Percentiles rank a stretch among this genome's conserved stretches.
These are phyloP conservation scores for Pisolithus marmoratus DNA, from an alignment of 768 basidiomycete species.

Conservation along the genomic window DNA sequence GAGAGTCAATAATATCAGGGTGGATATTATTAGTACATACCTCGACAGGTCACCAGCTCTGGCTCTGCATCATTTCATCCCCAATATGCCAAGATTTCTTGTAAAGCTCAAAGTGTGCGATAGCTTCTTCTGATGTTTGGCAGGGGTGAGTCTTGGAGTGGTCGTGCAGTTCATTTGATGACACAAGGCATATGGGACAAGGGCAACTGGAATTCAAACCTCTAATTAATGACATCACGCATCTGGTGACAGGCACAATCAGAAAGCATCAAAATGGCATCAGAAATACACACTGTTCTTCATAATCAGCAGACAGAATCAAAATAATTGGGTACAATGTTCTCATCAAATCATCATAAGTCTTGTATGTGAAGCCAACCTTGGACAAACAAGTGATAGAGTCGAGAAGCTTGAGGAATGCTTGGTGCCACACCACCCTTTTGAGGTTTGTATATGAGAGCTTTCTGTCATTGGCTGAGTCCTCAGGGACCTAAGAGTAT, in stretches of 20 bases:
- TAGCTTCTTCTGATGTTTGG: conserved; percentile 13
- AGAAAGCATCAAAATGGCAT: too few species aligned
- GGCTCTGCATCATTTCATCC: conserved; percentile 12
- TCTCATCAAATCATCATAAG: background rate
- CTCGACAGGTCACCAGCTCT: conserved; percentile 13
- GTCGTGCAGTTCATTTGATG: conserved; percentile 15
- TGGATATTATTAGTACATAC: conserved; percentile 13
- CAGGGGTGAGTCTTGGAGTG: conserved; percentile 8
- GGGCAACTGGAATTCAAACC: conserved; percentile 23
- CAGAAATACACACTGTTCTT: conserved; percentile 17
- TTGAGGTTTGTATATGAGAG: conserved; percentile 13
- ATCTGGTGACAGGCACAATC: conserved; percentile 13
- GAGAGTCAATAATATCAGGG: background rate
- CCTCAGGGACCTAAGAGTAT: background rate
- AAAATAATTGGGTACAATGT: conserved; percentile 16
- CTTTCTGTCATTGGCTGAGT: conserved; percentile 2
- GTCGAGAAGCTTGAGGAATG: conserved; percentile 10
- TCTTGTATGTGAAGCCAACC: conserved; percentile 6
- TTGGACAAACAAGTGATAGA: conserved; percentile 1
- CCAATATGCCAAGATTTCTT: conserved; percentile 8
- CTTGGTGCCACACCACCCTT: conserved; percentile 16
- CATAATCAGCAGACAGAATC: conserved; percentile 23
- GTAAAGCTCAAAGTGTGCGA: conserved; percentile 1
- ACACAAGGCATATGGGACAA: conserved; percentile 35
- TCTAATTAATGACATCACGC: conserved; percentile 32